A percentile compares a stretch with the other conserved stretches of the same genome.
phyloP scores from a whole-genome alignment of 805 yeast species.

The Schwanniomyces vanrijiae region DNA sequence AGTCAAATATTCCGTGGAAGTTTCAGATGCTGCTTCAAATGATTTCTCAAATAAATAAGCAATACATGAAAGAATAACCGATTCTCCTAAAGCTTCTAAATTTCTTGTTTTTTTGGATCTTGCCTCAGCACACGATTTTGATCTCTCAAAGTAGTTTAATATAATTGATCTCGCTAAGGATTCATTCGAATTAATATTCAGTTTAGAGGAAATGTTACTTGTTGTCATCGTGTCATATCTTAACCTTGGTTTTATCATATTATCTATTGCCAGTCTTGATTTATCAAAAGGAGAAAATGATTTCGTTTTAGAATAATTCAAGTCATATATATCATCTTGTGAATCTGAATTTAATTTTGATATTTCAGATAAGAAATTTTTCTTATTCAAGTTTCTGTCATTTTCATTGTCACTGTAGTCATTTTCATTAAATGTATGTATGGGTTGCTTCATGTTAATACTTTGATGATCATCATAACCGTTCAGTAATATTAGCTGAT shows the following conservation, averaged over 20 bases:
- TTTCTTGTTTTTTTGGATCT: constrained; percentile 39
- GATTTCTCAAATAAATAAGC: constrained; percentile 65
- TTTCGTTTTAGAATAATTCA: constrained; percentile 31
- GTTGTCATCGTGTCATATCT: not conserved
- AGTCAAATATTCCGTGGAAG: constrained; percentile 54
- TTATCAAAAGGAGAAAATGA: constrained; percentile 31
- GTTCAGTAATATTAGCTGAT: not conserved
- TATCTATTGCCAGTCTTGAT: constrained; percentile 48
- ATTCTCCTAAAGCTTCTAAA: constrained; percentile 57
- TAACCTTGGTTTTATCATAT: constrained; percentile 44
- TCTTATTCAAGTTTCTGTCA: not conserved
- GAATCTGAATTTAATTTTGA: constrained; percentile 32
- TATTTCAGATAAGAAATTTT: constrained; percentile 34
- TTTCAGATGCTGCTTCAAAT: constrained; percentile 51
- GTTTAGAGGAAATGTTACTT: not conserved
- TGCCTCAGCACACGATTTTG: constrained; percentile 60
- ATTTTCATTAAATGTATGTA: not conserved
- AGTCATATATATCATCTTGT: constrained; percentile 31
- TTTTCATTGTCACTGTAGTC: not conserved
- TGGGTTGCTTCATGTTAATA: not conserved
- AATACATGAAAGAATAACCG: constrained; percentile 53
- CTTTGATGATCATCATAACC: not conserved
- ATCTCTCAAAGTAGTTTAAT: constrained; percentile 50
- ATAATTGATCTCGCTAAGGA: constrained; percentile 10
- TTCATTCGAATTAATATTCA: not conserved